Percentiles rank a stretch among this genome's conserved stretches.
Conservation (phyloP, 2,329 filamentous ascomycete species). For the Colletotrichum sansevieriae region DNA sequence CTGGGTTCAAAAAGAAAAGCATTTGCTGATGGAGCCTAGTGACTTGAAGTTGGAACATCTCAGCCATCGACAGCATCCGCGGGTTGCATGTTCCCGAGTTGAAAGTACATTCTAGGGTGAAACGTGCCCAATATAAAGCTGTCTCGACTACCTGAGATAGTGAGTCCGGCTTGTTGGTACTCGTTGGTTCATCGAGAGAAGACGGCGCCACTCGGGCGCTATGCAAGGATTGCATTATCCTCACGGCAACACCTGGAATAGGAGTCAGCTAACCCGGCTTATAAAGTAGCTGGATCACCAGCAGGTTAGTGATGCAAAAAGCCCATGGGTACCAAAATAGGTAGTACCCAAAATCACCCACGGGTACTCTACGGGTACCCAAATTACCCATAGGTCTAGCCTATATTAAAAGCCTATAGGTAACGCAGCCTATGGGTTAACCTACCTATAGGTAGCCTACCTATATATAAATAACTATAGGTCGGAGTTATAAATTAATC, state of each 20-base stretch:
- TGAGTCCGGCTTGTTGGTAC: neutral
- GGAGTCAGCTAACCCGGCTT: no score
- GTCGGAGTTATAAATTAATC: no score
- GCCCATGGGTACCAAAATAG: no score
- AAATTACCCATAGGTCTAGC: no score
- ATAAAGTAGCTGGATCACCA: neutral
- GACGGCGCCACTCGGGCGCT: neutral
- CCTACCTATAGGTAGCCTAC: no score
- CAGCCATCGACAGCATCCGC: neutral
- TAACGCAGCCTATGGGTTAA: no score
- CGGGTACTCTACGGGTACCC: no score
- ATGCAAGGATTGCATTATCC: conserved; percentile 1
- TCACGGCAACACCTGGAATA: neutral
- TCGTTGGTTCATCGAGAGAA: neutral
- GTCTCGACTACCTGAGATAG: neutral
- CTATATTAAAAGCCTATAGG: no score
- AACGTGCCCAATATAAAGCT: neutral
- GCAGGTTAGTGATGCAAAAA: no score
- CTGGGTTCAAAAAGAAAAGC: neutral
- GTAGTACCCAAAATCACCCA: no score
- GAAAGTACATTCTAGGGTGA: neutral
- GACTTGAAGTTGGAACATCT: neutral
- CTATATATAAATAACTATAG: no score
- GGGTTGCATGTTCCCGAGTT: conserved; percentile 6
- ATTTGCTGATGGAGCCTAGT: neutral